Percentiles rank a stretch among this genome's conserved stretches.
These are phyloP conservation scores for Uncinocarpus reesii DNA, from an alignment of 2,329 filamentous ascomycete species.

Conservation along the genomic window DNA sequence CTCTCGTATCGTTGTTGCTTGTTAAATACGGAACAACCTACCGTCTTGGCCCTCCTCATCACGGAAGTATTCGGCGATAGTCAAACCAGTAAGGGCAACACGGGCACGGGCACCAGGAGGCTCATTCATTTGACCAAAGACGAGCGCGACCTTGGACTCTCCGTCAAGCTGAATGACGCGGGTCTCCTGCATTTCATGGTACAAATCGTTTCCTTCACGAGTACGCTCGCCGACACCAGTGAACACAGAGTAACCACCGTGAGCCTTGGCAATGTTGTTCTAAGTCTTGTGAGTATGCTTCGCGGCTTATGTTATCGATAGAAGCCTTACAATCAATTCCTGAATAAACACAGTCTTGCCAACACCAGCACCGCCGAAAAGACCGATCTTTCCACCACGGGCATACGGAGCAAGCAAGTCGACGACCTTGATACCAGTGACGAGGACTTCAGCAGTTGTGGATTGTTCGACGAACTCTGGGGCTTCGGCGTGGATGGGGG, in stretches of 20 bases:
- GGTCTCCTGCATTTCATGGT: slow-evolving; percentile 99
- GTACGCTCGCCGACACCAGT: slow-evolving; percentile 99
- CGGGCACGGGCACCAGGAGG: slow-evolving; percentile 98
- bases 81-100: slow-evolving; percentile 88
- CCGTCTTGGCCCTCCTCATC: slow-evolving; percentile 77
- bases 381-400: slow-evolving; percentile 99
- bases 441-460: slow-evolving; percentile 88
- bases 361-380: slow-evolving; percentile 99
- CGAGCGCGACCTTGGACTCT: slow-evolving; percentile 97
- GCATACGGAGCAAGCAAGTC: slow-evolving; percentile 97
- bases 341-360: slow-evolving; percentile 99
- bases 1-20: not conserved
- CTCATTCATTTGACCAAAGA: slow-evolving; percentile 99
- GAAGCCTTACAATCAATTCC: slow-evolving; percentile 72
- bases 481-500: slow-evolving; percentile 89
- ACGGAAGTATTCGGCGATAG: slow-evolving; percentile 64
- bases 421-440: slow-evolving; percentile 99
- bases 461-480: slow-evolving; percentile 92
- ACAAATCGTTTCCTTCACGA: slow-evolving; percentile 99
- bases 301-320: not conserved
- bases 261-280: slow-evolving; percentile 99
- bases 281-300: slow-evolving; percentile 26
- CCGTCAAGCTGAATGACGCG: slow-evolving; percentile 98
- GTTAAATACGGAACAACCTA: slow-evolving; percentile 33
- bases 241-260: slow-evolving; percentile 99